Percentiles rank a stretch among this genome's conserved stretches.
Conservation (phyloP, 2,329 filamentous ascomycete species). For the Claviceps spartinae region DNA sequence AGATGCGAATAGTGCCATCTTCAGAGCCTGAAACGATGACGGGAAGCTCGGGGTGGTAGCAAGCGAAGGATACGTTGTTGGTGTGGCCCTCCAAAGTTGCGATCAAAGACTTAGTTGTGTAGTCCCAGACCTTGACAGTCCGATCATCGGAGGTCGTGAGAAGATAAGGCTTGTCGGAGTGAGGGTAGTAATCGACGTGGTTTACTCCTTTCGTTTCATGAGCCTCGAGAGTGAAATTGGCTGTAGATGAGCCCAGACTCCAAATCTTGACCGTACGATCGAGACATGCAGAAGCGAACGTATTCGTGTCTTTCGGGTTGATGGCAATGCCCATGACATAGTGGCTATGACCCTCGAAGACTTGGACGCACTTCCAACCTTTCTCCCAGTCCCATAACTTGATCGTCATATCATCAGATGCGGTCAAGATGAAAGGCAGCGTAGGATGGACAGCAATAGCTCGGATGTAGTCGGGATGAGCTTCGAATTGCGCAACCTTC, state of each 20-base stretch:
- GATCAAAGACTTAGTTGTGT: conserved; percentile 94
- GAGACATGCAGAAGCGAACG: conserved; percentile 81
- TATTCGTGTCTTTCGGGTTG: conserved; percentile 95
- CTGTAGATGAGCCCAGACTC: conserved; percentile 83
- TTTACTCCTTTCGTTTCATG: conserved; percentile 97
- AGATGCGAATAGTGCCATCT: conserved; percentile 94
- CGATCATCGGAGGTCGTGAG: conserved; percentile 93
- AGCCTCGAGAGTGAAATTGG: conserved; percentile 93
- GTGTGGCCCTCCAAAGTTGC: conserved; percentile 94
- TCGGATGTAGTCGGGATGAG: conserved; percentile 95
- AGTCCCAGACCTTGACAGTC: conserved; percentile 97
- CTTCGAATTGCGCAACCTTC: conserved; percentile 94
- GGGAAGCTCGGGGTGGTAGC: conserved; percentile 92
- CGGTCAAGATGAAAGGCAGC: conserved; percentile 89
- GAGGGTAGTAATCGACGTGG: conserved; percentile 81
- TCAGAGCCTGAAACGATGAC: conserved; percentile 97
- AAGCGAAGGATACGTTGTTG: conserved; percentile 95
- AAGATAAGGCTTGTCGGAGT: conserved; percentile 69
- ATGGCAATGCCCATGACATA: conserved; percentile 95
- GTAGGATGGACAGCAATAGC: conserved; percentile 92
- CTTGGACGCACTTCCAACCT: conserved; percentile 92
- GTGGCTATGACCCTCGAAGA: conserved; percentile 92
- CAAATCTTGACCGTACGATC: conserved; percentile 97
- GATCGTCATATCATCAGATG: conserved; percentile 96
- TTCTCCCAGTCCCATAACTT: conserved; percentile 99